Evolutionary conservation across 2,329 filamentous ascomycete species (phyloP).

Genomic region (Pyrenochaeta sp.): DNA sequence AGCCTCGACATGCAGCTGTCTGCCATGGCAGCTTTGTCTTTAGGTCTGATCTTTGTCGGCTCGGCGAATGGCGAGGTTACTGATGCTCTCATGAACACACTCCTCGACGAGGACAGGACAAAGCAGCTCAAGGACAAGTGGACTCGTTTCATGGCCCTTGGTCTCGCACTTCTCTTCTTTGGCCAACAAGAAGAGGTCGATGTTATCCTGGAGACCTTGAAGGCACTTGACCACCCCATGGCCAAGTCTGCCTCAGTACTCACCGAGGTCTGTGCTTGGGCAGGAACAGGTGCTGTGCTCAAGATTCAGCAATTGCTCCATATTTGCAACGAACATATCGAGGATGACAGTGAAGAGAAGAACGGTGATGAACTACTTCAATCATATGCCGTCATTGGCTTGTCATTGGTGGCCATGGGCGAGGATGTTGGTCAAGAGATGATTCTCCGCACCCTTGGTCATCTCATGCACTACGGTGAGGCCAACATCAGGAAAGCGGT

Average conservation of each 20-base stretch:
- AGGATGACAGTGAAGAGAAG: slow-evolving; percentile 87
- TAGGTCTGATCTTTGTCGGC: slow-evolving; percentile 91
- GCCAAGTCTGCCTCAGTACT: slow-evolving; percentile 94
- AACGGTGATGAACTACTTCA: slow-evolving; percentile 95
- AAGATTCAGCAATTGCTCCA: slow-evolving; percentile 98
- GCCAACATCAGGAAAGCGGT: slow-evolving; percentile 96
- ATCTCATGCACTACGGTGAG: slow-evolving; percentile 99
- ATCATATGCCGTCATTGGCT: slow-evolving; percentile 92
- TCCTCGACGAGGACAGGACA: slow-evolving; percentile 92
- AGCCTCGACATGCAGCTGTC: slow-evolving; percentile 92
- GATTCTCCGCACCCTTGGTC: slow-evolving; percentile 95
- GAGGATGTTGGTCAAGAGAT: slow-evolving; percentile 99
- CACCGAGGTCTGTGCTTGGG: slow-evolving; percentile 97
- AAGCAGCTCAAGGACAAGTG: slow-evolving; percentile 96
- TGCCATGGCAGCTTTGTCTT: slow-evolving; percentile 90
- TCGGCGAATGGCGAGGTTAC: slow-evolving; percentile 90
- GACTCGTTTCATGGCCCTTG: slow-evolving; percentile 95
- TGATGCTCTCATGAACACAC: slow-evolving; percentile 87
- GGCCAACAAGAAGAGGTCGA: slow-evolving; percentile 99
- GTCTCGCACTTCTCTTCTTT: slow-evolving; percentile 92
- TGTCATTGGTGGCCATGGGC: slow-evolving; percentile 95
- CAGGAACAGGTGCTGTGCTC: slow-evolving; percentile 92
- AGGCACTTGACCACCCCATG: slow-evolving; percentile 96
- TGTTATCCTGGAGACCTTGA: slow-evolving; percentile 93
- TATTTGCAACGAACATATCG: slow-evolving; percentile 97